Conservation (phyloP, 345 rosid genomes). For the Euphorbia lathyris region DNA sequence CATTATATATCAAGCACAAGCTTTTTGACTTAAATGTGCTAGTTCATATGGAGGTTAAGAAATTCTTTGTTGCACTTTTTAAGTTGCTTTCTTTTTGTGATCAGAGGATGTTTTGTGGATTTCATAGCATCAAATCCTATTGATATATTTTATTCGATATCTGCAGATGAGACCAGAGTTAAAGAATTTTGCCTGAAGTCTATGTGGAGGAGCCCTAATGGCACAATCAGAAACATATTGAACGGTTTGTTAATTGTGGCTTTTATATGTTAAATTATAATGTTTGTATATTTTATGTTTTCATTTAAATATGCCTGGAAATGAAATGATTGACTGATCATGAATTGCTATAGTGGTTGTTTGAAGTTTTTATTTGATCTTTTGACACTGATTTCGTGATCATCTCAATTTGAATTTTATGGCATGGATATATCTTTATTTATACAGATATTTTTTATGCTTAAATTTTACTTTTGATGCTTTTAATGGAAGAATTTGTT, state of each 20-base stretch:
- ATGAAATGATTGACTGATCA: neutral
- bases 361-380: neutral
- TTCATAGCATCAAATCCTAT: neutral
- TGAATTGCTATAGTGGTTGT: neutral
- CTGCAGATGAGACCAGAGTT: conserved; percentile 91
- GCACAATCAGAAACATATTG: conserved; percentile 94
- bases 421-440: conserved; percentile 1
- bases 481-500: conserved; percentile 21
- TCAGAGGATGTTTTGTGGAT: neutral
- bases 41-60: neutral
- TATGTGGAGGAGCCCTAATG: conserved; percentile 99
- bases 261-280: neutral
- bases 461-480: neutral
- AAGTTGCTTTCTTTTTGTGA: neutral
- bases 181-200: conserved; percentile 86
- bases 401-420: neutral
- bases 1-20: neutral
- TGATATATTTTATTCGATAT: conserved; percentile 11
- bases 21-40: neutral
- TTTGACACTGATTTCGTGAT: neutral
- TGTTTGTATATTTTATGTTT: neutral
- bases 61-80: neutral
- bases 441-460: neutral
- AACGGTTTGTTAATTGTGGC: conserved; percentile 49
- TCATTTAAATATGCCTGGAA: neutral